Percentiles rank a stretch among this genome's conserved stretches.
phyloP scores from a whole-genome alignment of 805 yeast species.

The Jamesozyma spencerorum region DNA sequence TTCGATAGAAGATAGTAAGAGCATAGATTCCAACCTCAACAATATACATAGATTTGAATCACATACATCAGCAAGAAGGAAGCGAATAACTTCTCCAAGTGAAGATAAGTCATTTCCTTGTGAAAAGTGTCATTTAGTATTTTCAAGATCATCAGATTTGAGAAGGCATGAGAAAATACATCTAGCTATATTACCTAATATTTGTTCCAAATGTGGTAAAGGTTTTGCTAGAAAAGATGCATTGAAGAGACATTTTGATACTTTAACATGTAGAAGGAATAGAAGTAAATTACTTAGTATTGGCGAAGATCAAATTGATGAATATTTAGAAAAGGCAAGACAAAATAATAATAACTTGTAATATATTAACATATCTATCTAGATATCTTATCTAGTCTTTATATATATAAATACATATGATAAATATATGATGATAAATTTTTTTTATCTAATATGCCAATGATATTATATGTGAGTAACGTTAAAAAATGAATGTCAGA shows the following conservation, averaged over 20 bases:
- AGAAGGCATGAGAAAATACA: slow-evolving; percentile 71
- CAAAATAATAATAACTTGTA: slow-evolving; percentile 3
- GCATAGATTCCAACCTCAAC: too few relatives aligned
- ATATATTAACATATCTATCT: not conserved
- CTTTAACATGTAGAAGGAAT: slow-evolving; percentile 65
- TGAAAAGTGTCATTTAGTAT: slow-evolving; percentile 47
- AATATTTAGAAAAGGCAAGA: slow-evolving; percentile 15
- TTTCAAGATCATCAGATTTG: slow-evolving; percentile 58
- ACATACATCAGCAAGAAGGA: not conserved
- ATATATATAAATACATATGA: not conserved
- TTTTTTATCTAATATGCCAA: too few relatives aligned
- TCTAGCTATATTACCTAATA: slow-evolving; percentile 58
- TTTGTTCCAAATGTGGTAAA: slow-evolving; percentile 66
- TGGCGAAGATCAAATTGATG: slow-evolving; percentile 21
- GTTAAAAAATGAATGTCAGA: too few relatives aligned
- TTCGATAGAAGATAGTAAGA: too few relatives aligned
- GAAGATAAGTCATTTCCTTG: slow-evolving; percentile 41
- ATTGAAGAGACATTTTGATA: slow-evolving; percentile 61
- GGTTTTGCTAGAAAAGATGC: slow-evolving; percentile 82
- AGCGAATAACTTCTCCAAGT: not conserved
- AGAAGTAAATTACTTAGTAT: slow-evolving; percentile 40
- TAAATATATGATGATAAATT: not conserved
- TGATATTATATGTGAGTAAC: not conserved
- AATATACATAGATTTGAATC: not conserved
- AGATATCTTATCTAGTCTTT: not conserved